Conservation (phyloP, 108 stramenopile genomes). For the Fragilariopsis cylindrus region DNA sequence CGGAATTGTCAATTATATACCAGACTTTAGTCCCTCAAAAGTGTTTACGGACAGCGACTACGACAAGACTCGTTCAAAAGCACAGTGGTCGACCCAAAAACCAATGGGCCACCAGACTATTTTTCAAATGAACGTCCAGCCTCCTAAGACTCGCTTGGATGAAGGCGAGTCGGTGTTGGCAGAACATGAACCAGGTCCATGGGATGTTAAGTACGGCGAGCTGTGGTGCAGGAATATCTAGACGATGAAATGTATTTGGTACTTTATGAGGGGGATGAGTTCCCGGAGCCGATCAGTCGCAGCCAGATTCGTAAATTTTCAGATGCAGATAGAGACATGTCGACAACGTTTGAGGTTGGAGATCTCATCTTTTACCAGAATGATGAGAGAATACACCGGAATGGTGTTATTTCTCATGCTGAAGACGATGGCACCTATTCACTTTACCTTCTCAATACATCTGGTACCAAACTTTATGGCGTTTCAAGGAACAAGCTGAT, state of each 20-base stretch:
- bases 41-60: constrained; percentile 20
- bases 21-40: background rate
- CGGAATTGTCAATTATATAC: constrained; percentile 8
- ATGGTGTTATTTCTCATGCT: constrained; percentile 12
- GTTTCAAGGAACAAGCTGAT: constrained; percentile 5
- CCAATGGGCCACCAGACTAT: constrained; percentile 20
- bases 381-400: background rate
- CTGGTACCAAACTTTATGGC: constrained; percentile 8
- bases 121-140: constrained; percentile 16
- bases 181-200: constrained; percentile 16
- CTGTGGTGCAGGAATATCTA: constrained; percentile 2
- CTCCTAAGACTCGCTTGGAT: constrained; percentile 9
- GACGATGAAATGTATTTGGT: constrained; percentile 9
- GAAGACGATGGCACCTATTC: constrained; percentile 16
- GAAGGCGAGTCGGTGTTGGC: constrained; percentile 1
- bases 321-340: background rate
- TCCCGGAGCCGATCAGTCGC: background rate
- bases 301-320: constrained; percentile 18
- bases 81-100: constrained; percentile 10
- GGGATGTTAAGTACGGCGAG: constrained; percentile 9
- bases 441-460: constrained; percentile 10
- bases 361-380: constrained; percentile 15
- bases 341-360: constrained; percentile 10
- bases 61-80: constrained; percentile 8
- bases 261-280: constrained; percentile 1